Evolutionary conservation across 78 protist genomes (phyloP), one percentile per base, ranked within the genome.

Genomic region (Polysphondylium violaceum): DNA sequence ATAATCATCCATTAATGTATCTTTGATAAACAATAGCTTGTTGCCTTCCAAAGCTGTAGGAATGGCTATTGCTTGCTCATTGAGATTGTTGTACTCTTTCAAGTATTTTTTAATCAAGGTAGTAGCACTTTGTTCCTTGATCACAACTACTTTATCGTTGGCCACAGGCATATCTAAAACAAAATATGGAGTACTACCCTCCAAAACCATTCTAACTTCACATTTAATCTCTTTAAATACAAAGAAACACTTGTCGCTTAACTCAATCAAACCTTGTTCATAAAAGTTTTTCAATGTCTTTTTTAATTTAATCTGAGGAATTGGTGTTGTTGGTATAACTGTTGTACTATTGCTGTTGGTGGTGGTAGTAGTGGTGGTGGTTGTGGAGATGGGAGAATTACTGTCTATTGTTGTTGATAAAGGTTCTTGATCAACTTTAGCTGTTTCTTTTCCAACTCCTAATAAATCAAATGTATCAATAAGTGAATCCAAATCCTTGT

Each of bases 1-100:
- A 58, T 83, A 83, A 43, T 83, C 90, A 17, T 60, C 47, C 8
- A 83, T 67, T 69, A 35, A 69, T 47, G 55, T 83, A 27, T 83
- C 67, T 33, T 83, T 83, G 9, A 83, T 58, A 55, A 33, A 67
- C 38, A 83, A 38, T 9, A 29, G n/a, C 3, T 58, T 35, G 38
- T 83, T 83, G 6, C 90, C 90, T 55, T 83, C 76, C 14, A 83
- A 38, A 50, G 41, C 29, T 38, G 12, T 56, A n/a, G 63, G 63
- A 17, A 56, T 14, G 7, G 21, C 63, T n/a, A 56, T 56, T n/a
- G 7, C 5, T 17, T 16, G 63, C 12, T 56, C 63, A 14, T 56
- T 14, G 12, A 56, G 21, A 17, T 56, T n/a, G n/a, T 33, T 64
- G 9, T 19, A 7, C 7, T 9, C 41, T 50, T 41, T 41, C 9